Evolutionary conservation across 2,329 filamentous ascomycete genomes (phyloP).

Genomic region (Ophiostoma quercus): DNA sequence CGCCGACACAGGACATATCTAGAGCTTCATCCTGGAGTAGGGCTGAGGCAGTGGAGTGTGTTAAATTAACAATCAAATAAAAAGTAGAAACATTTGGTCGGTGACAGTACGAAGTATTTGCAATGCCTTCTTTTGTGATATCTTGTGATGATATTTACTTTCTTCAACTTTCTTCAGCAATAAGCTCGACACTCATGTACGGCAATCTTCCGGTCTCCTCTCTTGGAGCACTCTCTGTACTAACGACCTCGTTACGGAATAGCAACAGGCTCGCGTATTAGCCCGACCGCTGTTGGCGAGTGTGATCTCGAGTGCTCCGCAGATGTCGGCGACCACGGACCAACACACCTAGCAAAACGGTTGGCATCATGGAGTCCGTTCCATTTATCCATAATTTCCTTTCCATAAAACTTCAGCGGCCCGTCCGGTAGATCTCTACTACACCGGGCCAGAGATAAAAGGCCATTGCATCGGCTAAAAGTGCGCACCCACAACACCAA

Average conservation of each 20-base stretch:
- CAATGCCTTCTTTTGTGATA: background rate
- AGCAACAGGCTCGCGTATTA: background rate
- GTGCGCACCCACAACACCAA: background rate
- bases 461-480: background rate
- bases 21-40: background rate
- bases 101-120: background rate
- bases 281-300: background rate
- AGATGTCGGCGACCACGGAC: background rate
- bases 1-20: background rate
- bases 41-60: background rate
- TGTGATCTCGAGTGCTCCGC: background rate
- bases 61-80: background rate
- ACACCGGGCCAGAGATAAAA: background rate
- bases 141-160: background rate
- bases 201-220: background rate
- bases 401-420: background rate
- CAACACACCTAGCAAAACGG: background rate
- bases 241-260: too few species aligned
- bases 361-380: background rate
- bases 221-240: background rate
- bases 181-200: background rate
- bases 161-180: background rate
- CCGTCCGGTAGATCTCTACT: background rate
- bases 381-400: background rate
- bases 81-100: background rate